phyloP scores from a whole-genome alignment of 2,329 filamentous ascomycete species.

The Ophiostoma sp. region DNA sequence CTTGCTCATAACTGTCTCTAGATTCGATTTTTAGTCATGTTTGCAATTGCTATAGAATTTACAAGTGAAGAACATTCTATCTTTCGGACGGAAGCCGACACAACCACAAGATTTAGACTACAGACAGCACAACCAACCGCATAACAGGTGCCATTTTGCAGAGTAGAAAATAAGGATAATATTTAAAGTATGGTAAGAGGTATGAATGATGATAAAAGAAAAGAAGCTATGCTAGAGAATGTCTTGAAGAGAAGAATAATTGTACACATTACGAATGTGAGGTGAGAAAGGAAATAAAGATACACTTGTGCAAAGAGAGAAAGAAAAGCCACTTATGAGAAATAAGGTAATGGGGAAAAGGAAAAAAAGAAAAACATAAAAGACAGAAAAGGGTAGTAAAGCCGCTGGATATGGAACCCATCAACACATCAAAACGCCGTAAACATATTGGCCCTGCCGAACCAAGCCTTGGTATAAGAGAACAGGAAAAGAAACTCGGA shows the following conservation, averaged over 20 bases:
- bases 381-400: neutral
- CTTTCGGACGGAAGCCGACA: too few relatives aligned
- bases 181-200: neutral
- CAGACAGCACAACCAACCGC: too few relatives aligned
- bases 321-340: slow-evolving; percentile 5
- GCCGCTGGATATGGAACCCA: neutral
- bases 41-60: too few relatives aligned
- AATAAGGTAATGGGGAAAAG: neutral
- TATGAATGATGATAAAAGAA: neutral
- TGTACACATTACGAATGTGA: slow-evolving; percentile 9
- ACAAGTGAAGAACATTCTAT: too few relatives aligned
- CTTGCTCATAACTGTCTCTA: too few relatives aligned
- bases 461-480: slow-evolving; percentile 14
- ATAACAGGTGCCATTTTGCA: too few relatives aligned
- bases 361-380: neutral
- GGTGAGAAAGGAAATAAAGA: slow-evolving; percentile 8
- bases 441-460: slow-evolving; percentile 3
- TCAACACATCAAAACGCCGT: neutral
- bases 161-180: too few relatives aligned
- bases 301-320: slow-evolving; percentile 3
- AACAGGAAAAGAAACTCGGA: neutral
- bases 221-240: slow-evolving; percentile 10
- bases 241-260: slow-evolving; percentile 3
- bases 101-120: too few relatives aligned
- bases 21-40: too few relatives aligned